phyloP scores from a whole-genome alignment of 2,329 filamentous ascomycete species.

The Botryotinia globosa region DNA sequence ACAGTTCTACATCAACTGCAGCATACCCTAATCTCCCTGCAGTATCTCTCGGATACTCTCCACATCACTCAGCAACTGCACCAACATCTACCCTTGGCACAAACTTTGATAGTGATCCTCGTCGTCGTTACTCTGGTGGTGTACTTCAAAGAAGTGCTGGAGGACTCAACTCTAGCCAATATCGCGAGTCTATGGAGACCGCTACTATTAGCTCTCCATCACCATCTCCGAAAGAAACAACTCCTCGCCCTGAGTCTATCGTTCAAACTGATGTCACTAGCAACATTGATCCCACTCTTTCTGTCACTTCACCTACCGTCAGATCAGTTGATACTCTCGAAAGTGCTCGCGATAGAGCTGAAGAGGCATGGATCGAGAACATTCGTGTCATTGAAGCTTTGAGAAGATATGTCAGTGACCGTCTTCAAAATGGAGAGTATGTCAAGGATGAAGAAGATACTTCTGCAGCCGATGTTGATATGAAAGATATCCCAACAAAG shows the following conservation, averaged over 20 bases:
- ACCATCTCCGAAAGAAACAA: slow-evolving; percentile 33
- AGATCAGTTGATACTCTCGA: slow-evolving; percentile 51
- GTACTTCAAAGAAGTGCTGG: slow-evolving; percentile 60
- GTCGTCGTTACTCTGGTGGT: slow-evolving; percentile 63
- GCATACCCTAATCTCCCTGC: slow-evolving; percentile 75
- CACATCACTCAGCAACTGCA: slow-evolving; percentile 59
- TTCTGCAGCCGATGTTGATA: slow-evolving; percentile 26
- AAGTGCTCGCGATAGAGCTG: slow-evolving; percentile 54
- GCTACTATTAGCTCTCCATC: slow-evolving; percentile 31
- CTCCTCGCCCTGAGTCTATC: slow-evolving; percentile 39
- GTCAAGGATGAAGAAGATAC: slow-evolving; percentile 38
- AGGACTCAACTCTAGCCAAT: slow-evolving; percentile 23
- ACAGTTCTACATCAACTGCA: slow-evolving; percentile 55
- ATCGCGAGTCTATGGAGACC: slow-evolving; percentile 32
- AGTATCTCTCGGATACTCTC: slow-evolving; percentile 65
- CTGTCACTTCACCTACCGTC: slow-evolving; percentile 52
- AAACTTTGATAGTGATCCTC: slow-evolving; percentile 60
- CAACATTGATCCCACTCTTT: slow-evolving; percentile 39
- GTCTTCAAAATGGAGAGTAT: slow-evolving; percentile 57
- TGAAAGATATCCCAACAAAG: slow-evolving; percentile 6
- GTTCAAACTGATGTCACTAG: slow-evolving; percentile 42
- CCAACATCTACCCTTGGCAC: slow-evolving; percentile 67
- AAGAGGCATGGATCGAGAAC: slow-evolving; percentile 65
- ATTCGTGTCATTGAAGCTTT: slow-evolving; percentile 63
- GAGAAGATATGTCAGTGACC: slow-evolving; percentile 54